Conservation (phyloP, 306 rosid genomes). For the Echinosophora koreensis region DNA sequence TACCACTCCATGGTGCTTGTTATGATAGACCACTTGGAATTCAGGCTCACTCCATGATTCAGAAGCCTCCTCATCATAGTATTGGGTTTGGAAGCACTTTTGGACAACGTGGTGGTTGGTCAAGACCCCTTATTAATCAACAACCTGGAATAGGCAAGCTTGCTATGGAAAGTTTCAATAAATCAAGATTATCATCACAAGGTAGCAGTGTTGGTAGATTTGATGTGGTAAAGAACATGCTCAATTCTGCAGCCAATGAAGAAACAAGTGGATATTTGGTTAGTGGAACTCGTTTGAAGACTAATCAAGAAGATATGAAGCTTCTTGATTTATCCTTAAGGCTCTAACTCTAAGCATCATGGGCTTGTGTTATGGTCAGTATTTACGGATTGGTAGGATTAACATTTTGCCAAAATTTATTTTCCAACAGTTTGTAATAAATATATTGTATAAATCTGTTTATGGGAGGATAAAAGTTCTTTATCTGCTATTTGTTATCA, state of each 20-base stretch:
- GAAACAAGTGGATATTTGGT: constrained; percentile 42
- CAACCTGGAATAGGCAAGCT: constrained; percentile 64
- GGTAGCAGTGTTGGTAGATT: constrained; percentile 54
- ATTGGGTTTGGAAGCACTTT: constrained; percentile 41
- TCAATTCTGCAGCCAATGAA: constrained; percentile 40
- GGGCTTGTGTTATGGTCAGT: neutral
- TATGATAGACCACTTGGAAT: constrained; percentile 57
- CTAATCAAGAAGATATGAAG: constrained; percentile 58
- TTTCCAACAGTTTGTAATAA: constrained; percentile 38
- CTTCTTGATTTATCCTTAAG: constrained; percentile 74
- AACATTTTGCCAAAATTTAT: constrained; percentile 46
- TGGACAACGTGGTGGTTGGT: constrained; percentile 45
- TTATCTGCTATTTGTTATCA: neutral
- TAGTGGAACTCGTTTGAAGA: constrained; percentile 51
- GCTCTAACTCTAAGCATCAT: constrained; percentile 56
- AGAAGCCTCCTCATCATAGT: constrained; percentile 51
- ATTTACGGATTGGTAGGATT: constrained; percentile 12
- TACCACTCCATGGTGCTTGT: constrained; percentile 58
- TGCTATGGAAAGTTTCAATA: constrained; percentile 42
- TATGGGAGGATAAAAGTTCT: neutral
- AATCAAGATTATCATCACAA: constrained; percentile 38
- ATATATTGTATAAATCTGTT: constrained; percentile 44
- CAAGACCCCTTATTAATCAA: constrained; percentile 52
- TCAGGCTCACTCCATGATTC: constrained; percentile 62
- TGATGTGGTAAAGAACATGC: constrained; percentile 36